Base-by-base conservation (phyloP, 306 rosid genomes). In the Malus fusca region DNA sequence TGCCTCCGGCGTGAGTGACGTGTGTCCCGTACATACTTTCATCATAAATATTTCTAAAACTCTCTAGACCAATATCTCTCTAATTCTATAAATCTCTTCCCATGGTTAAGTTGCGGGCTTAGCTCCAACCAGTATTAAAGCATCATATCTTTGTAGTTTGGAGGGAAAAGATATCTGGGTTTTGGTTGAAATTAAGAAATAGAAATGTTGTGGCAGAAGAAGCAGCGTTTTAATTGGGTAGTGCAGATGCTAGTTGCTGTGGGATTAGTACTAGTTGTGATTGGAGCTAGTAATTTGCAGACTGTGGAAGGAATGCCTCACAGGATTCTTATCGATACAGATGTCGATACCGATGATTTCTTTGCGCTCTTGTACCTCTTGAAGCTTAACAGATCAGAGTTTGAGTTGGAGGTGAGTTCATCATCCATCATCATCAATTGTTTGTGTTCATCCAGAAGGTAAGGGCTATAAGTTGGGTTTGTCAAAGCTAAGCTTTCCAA, bases 331-430 rank as follows among this genome's bases (percentile, higher is more conserved):
- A 75, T 92, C 87, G 97, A 95, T 74, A 86, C 97, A 0, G 98
- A 95, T 69, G 90, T 92, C 6, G 97, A 95, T 61, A 87, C 97
- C 6, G 98, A 92, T 78, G 98, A 95, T 88, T 78, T 95, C 11
- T 92, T 89, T 75, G 93, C 90, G 72, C 84, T 92, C 1, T 82
- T 95, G 71, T 95, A 95, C 72, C 93, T 95, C 65, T 74, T 92
- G 93, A 95, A 95, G 90, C 96, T 90, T 30, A 85, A 95, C 82
- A 86, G 87, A 87, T 89, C 97, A 81, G 91, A 92, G 75, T 90
- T 92, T 83, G 82, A 89, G 68, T 71, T 94, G 52, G 96, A 95
- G 96, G 98, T 92, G 71, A 81, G 71, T 42, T 61, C 60, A 46
- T 68, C 4, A 3, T 48, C 55, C 55, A 48, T 48, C 21, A 48